Evolutionary conservation across 2,329 filamentous ascomycete genomes (phyloP), one percentile per base, ranked within the genome.

Genomic region (Apiospora arundinis): DNA sequence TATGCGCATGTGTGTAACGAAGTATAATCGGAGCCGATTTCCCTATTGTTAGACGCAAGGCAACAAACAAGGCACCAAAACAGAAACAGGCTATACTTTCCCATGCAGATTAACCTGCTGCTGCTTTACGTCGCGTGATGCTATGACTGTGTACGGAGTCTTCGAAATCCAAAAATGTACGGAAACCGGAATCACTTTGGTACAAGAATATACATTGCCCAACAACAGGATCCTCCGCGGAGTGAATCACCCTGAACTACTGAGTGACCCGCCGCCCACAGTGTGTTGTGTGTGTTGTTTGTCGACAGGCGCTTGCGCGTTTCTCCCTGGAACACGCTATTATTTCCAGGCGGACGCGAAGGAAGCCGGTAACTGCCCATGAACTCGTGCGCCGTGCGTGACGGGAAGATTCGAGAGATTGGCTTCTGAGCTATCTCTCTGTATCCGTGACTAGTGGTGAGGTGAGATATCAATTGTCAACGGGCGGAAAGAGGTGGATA

Each of bases 301-400:
- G 52, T 60, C 7, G 28, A 60, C 52, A 21, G 52, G 16, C 28
- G 52, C 28, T 63, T 40, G 56, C 56, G 56, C 56, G 56, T 63
- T n/a, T n/a, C 28, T 63, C 23, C 12, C 23, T 56, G 23, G 25
- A 16, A 11, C 28, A 28, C 49, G 48, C 48, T 23, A 2, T 52
- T 23, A 16, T 28, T 49, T 25, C 18, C 45, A 48, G 4, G 6
- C 23, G 16, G 28, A 5, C 8, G 21, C 28, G 2, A 37, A 28
- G 52, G 1, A 8, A 18, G 28, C 11, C 52, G 52, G 28, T 3
- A n/a, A 40, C 4, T 12, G 8, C 56, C 56, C 18, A 40, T 40
- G 28, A n/a, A 40, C 4, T 12, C 21, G 56, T n/a, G 56, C 32
- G 56, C 32, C 56, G 56, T 63, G 28, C 32, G 21, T 40, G 56